A percentile compares a stretch with the other conserved stretches of the same genome.
phyloP scores from a whole-genome alignment of 306 rosid genomes.

The Comarum palustre region DNA sequence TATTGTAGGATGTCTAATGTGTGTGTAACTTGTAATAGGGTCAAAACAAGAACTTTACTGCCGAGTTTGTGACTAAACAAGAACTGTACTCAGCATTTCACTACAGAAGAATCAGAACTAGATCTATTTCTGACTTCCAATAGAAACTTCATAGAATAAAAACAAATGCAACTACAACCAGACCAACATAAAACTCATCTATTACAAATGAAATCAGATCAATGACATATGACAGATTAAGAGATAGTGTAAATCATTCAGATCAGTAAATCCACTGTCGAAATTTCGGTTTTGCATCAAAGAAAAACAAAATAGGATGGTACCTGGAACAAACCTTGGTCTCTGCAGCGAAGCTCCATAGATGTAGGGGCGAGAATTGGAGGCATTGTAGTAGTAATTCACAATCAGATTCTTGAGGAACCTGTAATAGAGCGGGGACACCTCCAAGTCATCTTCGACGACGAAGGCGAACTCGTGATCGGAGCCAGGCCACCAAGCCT shows the following conservation, averaged over 20 bases:
- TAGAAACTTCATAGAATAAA: background rate
- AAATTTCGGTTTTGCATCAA: background rate
- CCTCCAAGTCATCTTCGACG: conserved; percentile 91
- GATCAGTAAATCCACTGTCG: background rate
- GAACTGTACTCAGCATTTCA: background rate
- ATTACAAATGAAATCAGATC: background rate
- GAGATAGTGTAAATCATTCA: background rate
- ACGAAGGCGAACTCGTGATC: conserved; percentile 75
- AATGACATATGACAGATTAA: background rate
- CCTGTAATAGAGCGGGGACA: conserved; percentile 76
- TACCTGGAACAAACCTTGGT: conserved; percentile 99
- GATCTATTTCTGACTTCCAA: background rate
- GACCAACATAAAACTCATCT: background rate
- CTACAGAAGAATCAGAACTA: background rate
- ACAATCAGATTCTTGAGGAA: conserved; percentile 58
- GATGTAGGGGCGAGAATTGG: conserved; percentile 71
- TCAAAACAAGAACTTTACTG: background rate
- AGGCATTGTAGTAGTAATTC: conserved; percentile 68
- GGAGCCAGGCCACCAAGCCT: conserved; percentile 93
- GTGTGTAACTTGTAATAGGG: no score
- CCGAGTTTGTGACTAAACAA: background rate
- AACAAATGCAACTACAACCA: background rate
- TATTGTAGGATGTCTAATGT: background rate
- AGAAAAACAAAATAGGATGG: conserved; percentile 3
- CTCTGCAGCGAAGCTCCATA: conserved; percentile 86